Conservation (phyloP, 1,284 basidiomycete genomes). For the Singerocomus inundabilis region DNA sequence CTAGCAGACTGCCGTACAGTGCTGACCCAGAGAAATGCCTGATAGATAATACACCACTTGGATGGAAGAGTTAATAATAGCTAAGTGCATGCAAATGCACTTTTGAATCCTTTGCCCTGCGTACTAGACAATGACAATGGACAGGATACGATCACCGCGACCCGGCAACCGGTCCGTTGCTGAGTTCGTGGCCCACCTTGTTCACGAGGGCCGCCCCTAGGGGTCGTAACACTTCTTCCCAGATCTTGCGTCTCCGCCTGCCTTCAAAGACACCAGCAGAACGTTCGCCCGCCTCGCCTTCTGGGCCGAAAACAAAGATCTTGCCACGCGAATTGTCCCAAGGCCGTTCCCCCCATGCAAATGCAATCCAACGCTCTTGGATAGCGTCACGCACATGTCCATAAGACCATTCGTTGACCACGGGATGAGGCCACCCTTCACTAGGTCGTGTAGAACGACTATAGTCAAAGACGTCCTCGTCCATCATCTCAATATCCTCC, state of each 20-base stretch:
- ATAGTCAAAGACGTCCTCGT: constrained; percentile 26
- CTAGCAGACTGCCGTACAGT: neutral
- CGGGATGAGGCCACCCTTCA: constrained; percentile 48
- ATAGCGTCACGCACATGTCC: constrained; percentile 62
- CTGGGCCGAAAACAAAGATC: constrained; percentile 66
- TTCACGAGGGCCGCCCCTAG: constrained; percentile 63
- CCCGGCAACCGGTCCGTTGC: constrained; percentile 53
- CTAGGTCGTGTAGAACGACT: constrained; percentile 19
- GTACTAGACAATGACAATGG: neutral
- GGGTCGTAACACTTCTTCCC: constrained; percentile 64
- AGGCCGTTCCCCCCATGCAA: constrained; percentile 66
- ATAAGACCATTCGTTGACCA: constrained; percentile 65
- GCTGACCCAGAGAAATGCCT: constrained; percentile 2
- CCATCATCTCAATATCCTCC: constrained; percentile 30
- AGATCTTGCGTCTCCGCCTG: constrained; percentile 45
- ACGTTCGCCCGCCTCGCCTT: constrained; percentile 51
- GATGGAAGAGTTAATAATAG: neutral
- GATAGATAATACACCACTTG: constrained; percentile 6
- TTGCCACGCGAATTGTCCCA: constrained; percentile 57
- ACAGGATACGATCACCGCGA: constrained; percentile 17
- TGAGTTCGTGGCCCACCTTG: constrained; percentile 69
- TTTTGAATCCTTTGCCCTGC: constrained; percentile 14
- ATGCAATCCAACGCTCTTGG: constrained; percentile 70
- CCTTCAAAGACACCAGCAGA: constrained; percentile 43
- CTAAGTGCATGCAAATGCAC: neutral